phyloP scores from a whole-genome alignment of 768 basidiomycete genomes.

The Boletales sp. region DNA sequence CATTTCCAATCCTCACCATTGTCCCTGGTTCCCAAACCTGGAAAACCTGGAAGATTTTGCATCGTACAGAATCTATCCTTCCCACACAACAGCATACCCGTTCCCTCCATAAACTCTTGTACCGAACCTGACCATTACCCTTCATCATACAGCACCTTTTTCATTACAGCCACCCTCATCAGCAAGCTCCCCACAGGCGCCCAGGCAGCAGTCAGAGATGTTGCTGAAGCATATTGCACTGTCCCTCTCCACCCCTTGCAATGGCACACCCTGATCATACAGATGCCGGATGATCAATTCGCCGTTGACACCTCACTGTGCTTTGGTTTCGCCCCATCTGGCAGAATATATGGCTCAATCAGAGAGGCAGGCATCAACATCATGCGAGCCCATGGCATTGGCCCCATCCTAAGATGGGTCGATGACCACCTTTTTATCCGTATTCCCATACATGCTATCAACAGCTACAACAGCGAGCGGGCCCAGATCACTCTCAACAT shows the following conservation, averaged over 20 bases:
- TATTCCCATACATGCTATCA: background rate
- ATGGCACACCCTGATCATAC: constrained; percentile 34
- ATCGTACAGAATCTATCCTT: constrained; percentile 32
- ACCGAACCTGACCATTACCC: constrained; percentile 21
- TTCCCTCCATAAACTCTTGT: constrained; percentile 32
- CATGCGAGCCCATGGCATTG: constrained; percentile 6
- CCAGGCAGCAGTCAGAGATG: background rate
- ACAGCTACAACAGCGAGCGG: too few species aligned
- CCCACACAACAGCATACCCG: background rate
- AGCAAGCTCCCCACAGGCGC: background rate
- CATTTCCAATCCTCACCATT: constrained; percentile 29
- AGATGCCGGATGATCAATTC: constrained; percentile 7
- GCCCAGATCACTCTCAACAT: too few species aligned
- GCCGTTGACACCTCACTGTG: constrained; percentile 25
- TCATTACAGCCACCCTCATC: background rate
- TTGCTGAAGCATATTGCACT: background rate
- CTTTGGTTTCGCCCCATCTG: constrained; percentile 22
- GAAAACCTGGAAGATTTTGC: constrained; percentile 15
- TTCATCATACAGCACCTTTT: background rate
- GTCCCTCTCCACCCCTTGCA: constrained; percentile 30
- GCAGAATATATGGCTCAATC: constrained; percentile 26
- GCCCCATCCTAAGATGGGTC: constrained; percentile 25
- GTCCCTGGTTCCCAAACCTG: constrained; percentile 27
- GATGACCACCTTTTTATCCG: constrained; percentile 32
- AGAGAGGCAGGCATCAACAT: constrained; percentile 18